Evolutionary conservation across 1,284 basidiomycete genomes (phyloP).

Genomic region (Neonothopanus nambi): DNA sequence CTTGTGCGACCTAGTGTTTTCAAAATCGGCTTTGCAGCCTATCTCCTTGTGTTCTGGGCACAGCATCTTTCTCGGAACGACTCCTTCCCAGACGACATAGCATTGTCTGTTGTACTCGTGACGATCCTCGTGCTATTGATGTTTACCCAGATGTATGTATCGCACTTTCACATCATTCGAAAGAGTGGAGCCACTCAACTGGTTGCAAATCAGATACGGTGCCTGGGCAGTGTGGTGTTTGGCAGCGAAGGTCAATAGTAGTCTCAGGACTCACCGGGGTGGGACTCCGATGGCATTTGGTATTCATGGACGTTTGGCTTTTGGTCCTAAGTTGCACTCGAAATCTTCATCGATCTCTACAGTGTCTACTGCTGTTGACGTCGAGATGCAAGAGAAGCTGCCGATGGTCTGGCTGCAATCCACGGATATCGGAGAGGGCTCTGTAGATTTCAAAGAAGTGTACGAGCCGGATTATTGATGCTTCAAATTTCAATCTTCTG

Average conservation of each 20-base stretch:
- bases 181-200: background rate
- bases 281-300: too few relatives aligned
- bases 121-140: constrained; percentile 7
- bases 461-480: too few relatives aligned
- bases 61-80: constrained; percentile 4
- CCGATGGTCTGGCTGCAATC: too few relatives aligned
- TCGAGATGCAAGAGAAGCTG: too few relatives aligned
- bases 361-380: too few relatives aligned
- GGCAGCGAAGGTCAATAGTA: background rate
- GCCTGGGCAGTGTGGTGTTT: constrained; percentile 5
- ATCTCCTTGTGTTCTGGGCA: constrained; percentile 12
- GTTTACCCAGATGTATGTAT: constrained; percentile 11
- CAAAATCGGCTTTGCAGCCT: constrained; percentile 10
- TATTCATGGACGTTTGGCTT: too few relatives aligned
- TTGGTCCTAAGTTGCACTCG: too few relatives aligned
- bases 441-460: too few relatives aligned
- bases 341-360: too few relatives aligned
- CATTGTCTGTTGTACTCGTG: constrained; percentile 11
- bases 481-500: too few relatives aligned
- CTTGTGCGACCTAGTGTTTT: background rate
- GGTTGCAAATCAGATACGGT: background rate
- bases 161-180: background rate
- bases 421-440: too few relatives aligned
- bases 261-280: too few relatives aligned
- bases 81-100: constrained; percentile 3